A percentile compares a stretch with the other conserved stretches of the same genome.
Evolutionary conservation across 768 basidiomycete genomes (phyloP).

Genomic region (Nidularia pulvinata): DNA sequence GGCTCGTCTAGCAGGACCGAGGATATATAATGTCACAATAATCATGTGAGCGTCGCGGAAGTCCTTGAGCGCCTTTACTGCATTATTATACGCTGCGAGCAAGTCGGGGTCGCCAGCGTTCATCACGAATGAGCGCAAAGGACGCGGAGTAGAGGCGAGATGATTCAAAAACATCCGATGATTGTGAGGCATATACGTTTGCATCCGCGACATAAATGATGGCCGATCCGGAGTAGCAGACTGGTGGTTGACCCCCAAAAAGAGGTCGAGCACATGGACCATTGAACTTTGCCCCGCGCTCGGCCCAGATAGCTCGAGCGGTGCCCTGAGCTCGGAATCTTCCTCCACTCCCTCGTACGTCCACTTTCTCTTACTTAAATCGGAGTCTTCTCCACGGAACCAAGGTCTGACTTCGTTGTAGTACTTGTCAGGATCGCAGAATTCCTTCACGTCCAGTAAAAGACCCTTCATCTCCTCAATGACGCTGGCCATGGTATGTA

Average conservation of each 20-base stretch:
- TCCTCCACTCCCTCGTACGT: constrained; percentile 44
- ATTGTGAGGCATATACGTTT: constrained; percentile 82
- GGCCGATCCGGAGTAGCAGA: constrained; percentile 20
- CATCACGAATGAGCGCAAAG: constrained; percentile 58
- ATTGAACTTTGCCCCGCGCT: constrained; percentile 86
- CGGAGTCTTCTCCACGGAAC: constrained; percentile 77
- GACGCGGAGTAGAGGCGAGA: constrained; percentile 58
- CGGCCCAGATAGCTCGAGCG: constrained; percentile 72
- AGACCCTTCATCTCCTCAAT: constrained; percentile 61
- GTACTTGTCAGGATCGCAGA: constrained; percentile 77
- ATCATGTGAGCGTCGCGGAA: constrained; percentile 83
- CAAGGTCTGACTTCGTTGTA: constrained; percentile 80
- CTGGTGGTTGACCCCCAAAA: constrained; percentile 68
- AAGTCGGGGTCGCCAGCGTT: constrained; percentile 28
- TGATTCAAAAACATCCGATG: constrained; percentile 79
- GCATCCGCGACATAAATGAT: constrained; percentile 74
- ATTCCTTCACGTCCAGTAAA: constrained; percentile 50
- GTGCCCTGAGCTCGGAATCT: constrained; percentile 34
- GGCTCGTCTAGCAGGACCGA: constrained; percentile 61
- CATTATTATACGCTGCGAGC: constrained; percentile 61
- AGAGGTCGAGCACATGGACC: constrained; percentile 75
- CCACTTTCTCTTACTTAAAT: constrained; percentile 43
- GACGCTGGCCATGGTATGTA: constrained; percentile 59
- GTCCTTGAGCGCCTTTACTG: constrained; percentile 65
- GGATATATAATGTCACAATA: constrained; percentile 77